Evolutionary conservation across 768 basidiomycete species (phyloP), one percentile per base, ranked within the genome.

Genomic region (Hygrophorus pudorinus): DNA sequence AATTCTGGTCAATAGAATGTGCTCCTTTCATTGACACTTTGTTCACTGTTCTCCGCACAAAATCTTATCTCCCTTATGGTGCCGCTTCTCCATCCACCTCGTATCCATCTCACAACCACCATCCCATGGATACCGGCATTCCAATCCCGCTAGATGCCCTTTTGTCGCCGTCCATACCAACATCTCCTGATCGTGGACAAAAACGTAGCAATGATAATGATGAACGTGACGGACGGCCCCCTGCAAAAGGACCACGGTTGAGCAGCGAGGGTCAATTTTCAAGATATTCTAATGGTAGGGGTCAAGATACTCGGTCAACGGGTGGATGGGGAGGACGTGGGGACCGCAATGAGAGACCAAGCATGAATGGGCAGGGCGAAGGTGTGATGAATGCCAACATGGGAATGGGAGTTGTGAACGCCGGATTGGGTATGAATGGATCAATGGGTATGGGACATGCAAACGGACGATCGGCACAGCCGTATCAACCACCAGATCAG

Each of bases 21-120:
- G 63, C 65, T 41, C 64, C 68, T 41, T 97, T 97, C 65, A 81
- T 94, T 49, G 79, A 89, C 56, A 81, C 80, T 12, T 75, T 96
- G 52, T 92, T 96, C 64, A 78, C 78, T 38, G 81, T 85, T 31
- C 76, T 96, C 36, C 73, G 86, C 53, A 82, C 85, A 44, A 86
- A 87, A 66, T 87, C 88, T 2, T 91, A 86, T 60, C 65, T 91
- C 39, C 86, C 87, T 2, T 87, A 90, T 55, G 65, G 70, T 38
- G 57, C 67, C 10, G 54, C 58, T 24, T 54, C 67, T 0, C 52
- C 64, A 17, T 65, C 72, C 33, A 64, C 72, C 16, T 59, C 75
- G 11, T 62, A 70, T 27, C 62, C 60, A 43, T 61, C 61, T 9
- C 62, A 60, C 31, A 32, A 37, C 1, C 11, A 70, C 20, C 70